Evolutionary conservation across 257 asterid species (phyloP), one percentile per base, ranked within the genome.

Genomic region (Fraxinus americana): DNA sequence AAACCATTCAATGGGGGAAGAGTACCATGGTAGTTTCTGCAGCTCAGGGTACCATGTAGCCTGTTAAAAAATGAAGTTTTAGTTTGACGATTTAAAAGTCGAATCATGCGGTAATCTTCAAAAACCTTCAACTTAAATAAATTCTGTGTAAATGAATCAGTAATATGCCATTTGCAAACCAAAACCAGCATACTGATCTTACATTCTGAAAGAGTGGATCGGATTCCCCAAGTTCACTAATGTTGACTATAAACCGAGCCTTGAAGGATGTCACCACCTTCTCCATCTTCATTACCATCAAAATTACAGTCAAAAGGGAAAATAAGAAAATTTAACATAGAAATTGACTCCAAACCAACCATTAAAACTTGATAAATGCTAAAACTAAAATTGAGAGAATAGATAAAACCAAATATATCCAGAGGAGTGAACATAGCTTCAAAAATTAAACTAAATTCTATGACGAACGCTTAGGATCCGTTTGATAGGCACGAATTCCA

Each of bases 161-260:
- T 5, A 10, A 63, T 32, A 59, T 23, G 67, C 34, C 69, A 63
- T 7, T n/a, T 61, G 6, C 30, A 7, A 61, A 23, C 12, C 29
- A 61, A 21, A 61, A 2, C 5, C 29, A 61, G 32, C 32, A 63
- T 25, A 48, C 4, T 72, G 70, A 75, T 59, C 96, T 85, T 82
- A 90, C 97, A 82, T 90, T 89, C 68, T 73, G 87, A 71, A 82
- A 23, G 48, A 92, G 87, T 5, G 91, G 90, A 82, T 88, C 91
- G 45, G 82, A 88, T 79, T 79, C 87, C 32, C 94, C 97, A 67
- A 84, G 81, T 80, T 89, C 89, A 77, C 85, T 84, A 74, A 92
- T 81, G 72, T 71, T 77, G 72, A 92, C 77, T 29, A 89, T 83
- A 54, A 89, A 90, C 17, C 48, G 86, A 6, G 85, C 88, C n/a